Percentiles rank a stretch among this genome's conserved stretches.
phyloP scores from a whole-genome alignment of 2,329 filamentous ascomycete genomes.

The Fusarium sororula region DNA sequence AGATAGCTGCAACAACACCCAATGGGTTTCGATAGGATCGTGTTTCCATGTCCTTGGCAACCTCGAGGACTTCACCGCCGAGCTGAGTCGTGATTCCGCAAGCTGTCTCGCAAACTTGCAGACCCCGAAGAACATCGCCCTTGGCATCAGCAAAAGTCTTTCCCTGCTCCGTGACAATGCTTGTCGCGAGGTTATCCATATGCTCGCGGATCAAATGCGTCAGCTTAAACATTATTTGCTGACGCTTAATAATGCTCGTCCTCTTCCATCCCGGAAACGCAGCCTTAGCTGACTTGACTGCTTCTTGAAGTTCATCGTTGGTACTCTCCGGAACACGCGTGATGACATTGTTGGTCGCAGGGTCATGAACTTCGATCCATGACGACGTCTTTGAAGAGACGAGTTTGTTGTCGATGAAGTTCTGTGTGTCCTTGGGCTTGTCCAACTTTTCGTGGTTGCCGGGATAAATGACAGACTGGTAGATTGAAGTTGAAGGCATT shows the following conservation, averaged over 20 bases:
- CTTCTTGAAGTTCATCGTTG: constrained; percentile 72
- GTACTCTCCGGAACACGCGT: constrained; percentile 81
- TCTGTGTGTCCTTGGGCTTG: constrained; percentile 66
- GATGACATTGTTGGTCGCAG: constrained; percentile 81
- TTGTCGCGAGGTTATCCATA: constrained; percentile 79
- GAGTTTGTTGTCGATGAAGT: constrained; percentile 79
- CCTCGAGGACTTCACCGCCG: constrained; percentile 79
- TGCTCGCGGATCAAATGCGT: constrained; percentile 77
- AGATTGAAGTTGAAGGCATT: constrained; percentile 31
- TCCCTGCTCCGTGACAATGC: constrained; percentile 80
- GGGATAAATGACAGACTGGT: constrained; percentile 33
- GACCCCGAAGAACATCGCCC: constrained; percentile 77
- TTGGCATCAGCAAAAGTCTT: constrained; percentile 81
- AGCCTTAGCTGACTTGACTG: constrained; percentile 74
- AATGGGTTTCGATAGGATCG: constrained; percentile 77
- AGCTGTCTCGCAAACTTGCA: constrained; percentile 80
- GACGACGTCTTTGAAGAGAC: constrained; percentile 67
- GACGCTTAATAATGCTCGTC: constrained; percentile 72
- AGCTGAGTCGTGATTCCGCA: constrained; percentile 78
- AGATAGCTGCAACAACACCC: constrained; percentile 80
- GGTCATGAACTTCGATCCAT: constrained; percentile 79
- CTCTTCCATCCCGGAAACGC: constrained; percentile 75
- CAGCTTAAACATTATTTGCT: constrained; percentile 83
- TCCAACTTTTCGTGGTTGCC: constrained; percentile 38
- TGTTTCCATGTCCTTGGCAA: constrained; percentile 88